Conservation (phyloP, 805 yeast genomes). For the Nakazawaea populi region DNA sequence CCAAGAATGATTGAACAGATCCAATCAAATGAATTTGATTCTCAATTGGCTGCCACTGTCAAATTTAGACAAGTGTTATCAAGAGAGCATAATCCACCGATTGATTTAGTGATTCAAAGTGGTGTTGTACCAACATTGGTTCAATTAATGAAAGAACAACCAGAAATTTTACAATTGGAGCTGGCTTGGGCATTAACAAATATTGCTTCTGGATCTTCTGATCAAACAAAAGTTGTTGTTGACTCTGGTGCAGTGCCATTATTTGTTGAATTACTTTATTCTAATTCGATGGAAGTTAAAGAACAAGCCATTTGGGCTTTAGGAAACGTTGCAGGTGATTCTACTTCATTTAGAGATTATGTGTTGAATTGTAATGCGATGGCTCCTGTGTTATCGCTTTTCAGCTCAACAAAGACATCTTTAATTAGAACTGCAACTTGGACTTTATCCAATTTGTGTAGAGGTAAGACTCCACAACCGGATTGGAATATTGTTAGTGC, state of each 20-base stretch:
- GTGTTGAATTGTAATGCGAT: slow-evolving; percentile 83
- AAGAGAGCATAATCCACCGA: slow-evolving; percentile 94
- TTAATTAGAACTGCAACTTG: slow-evolving; percentile 95
- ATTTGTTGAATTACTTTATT: slow-evolving; percentile 75
- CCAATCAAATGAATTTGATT: slow-evolving; percentile 67
- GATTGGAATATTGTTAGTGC: slow-evolving; percentile 84
- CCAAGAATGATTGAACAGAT: slow-evolving; percentile 84
- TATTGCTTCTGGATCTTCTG: slow-evolving; percentile 90
- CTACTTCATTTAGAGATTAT: slow-evolving; percentile 82
- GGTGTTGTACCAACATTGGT: slow-evolving; percentile 94
- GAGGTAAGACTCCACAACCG: slow-evolving; percentile 96
- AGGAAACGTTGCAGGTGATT: slow-evolving; percentile 98
- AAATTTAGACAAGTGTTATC: slow-evolving; percentile 91
- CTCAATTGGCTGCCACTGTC: slow-evolving; percentile 82
- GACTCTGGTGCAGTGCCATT: slow-evolving; percentile 92
- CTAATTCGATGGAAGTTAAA: slow-evolving; percentile 83
- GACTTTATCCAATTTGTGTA: slow-evolving; percentile 94
- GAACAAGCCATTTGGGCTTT: slow-evolving; percentile 99
- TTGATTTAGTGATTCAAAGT: slow-evolving; percentile 83
- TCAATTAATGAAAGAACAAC: slow-evolving; percentile 73
- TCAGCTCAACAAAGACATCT: slow-evolving; percentile 80
- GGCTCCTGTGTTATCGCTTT: slow-evolving; percentile 76
- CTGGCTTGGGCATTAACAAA: slow-evolving; percentile 99
- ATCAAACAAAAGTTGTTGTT: slow-evolving; percentile 86
- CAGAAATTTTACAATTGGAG: slow-evolving; percentile 88